Base-by-base conservation (phyloP, 148 eudicot species). In the Cornus florida region DNA sequence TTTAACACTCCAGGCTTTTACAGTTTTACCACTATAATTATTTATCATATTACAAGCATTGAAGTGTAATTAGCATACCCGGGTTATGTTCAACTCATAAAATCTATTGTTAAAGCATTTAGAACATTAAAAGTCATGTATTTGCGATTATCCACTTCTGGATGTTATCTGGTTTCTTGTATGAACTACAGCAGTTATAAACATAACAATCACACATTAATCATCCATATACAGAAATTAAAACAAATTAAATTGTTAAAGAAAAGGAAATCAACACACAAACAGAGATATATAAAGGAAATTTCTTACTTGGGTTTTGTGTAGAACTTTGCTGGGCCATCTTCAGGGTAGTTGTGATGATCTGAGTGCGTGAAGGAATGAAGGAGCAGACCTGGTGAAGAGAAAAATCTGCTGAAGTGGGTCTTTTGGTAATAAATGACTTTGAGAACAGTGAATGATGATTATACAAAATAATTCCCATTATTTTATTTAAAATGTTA, bases 251-350 rank as follows among this genome's bases (percentile, higher is more conserved):
- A 28, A 43, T 43, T 43, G 0, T 43, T 43, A 43, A 43, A 43
- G 48, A 41, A 17, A 23, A 22, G 11, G 23, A 20, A 32, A 64
- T 24, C 62, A 13, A 31, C 9, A 72, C 11, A 73, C 14, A 6
- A 0, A 77, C 23, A 48, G 28, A 28, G 28, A 28, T 13, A 14
- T 19, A 62, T 13, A 31, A 2, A 19, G 75, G 11, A 19, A n/a
- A 39, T 23, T 73, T 62, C 11, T 6, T 48, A 77, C 83, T 81
- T 73, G 83, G 66, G 70, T 78, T 74, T 78, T 69, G 60, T 32
- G 67, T 41, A 33, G 83, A 76, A 71, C 13, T 71, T 6, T 71
- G 77, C 35, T 73, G 81, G 68, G 84, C 43, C 81, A 82, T 82
- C 7, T 22, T 32, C 8, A 82, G 67, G 3, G 74, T 74, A 69